These are phyloP conservation scores for Heracleum sosnowskyi DNA, from an alignment of 129 eudicot genomes.

Conservation along the genomic window DNA sequence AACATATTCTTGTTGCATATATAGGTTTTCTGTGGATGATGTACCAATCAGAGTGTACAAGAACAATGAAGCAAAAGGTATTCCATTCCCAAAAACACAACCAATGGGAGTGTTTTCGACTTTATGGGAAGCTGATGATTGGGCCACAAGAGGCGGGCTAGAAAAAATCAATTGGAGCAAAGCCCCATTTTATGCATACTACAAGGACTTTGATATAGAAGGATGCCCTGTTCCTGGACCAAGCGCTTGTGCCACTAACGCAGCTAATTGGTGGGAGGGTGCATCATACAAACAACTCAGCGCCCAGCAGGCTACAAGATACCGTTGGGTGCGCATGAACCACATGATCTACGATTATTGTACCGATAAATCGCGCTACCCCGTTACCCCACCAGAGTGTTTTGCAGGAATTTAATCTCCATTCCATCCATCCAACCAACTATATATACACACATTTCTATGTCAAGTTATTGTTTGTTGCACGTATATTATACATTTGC, in stretches of 20 bases:
- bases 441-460: not conserved
- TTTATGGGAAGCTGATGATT: constrained; percentile 93
- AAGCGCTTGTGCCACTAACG: constrained; percentile 42
- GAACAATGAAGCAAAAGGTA: constrained; percentile 73
- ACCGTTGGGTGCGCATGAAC: constrained; percentile 81
- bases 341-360: constrained; percentile 95
- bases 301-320: constrained; percentile 42
- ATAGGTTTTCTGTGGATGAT: constrained; percentile 70
- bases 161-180: constrained; percentile 92
- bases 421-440: not conserved
- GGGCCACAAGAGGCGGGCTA: constrained; percentile 96
- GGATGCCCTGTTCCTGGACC: constrained; percentile 85
- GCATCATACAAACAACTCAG: constrained; percentile 49
- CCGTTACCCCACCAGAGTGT: constrained; percentile 77
- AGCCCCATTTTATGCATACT: constrained; percentile 89
- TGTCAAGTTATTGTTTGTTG: not conserved
- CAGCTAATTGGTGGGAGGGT: constrained; percentile 87
- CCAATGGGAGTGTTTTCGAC: constrained; percentile 95
- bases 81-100: constrained; percentile 68
- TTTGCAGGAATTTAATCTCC: constrained; percentile 45
- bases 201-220: constrained; percentile 88
- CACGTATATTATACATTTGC: not conserved
- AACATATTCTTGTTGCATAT: not conserved
- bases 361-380: constrained; percentile 63
- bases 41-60: constrained; percentile 88